Evolutionary conservation across 805 yeast genomes (phyloP).

Genomic region (Ogataea nonfermentans): DNA sequence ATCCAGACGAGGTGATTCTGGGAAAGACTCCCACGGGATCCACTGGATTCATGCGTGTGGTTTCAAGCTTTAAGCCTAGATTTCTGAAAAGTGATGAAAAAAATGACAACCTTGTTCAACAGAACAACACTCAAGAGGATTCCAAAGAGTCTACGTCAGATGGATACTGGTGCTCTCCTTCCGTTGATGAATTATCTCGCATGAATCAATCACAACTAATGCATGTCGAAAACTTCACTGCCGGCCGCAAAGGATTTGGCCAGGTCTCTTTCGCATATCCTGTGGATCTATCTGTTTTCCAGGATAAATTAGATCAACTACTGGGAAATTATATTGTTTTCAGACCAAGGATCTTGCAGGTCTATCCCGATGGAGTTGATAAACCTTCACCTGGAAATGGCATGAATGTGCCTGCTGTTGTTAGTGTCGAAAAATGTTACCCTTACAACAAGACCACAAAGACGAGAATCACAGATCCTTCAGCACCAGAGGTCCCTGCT

Average conservation of each 20-base stretch:
- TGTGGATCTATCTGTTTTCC: constrained; percentile 62
- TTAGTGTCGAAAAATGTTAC: constrained; percentile 59
- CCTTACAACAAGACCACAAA: constrained; percentile 40
- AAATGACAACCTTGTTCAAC: background rate
- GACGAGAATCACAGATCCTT: constrained; percentile 28
- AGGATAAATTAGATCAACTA: constrained; percentile 38
- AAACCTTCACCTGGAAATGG: constrained; percentile 69
- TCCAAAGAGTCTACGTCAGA: constrained; percentile 2
- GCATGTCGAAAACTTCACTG: constrained; percentile 58
- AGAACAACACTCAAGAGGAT: background rate
- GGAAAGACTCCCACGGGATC: constrained; percentile 2
- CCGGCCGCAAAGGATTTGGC: constrained; percentile 68
- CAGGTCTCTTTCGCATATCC: constrained; percentile 64
- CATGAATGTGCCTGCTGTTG: constrained; percentile 72
- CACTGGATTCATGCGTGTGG: constrained; percentile 7
- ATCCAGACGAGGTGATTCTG: constrained; percentile 30
- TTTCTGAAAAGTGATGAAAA: background rate
- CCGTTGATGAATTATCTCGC: constrained; percentile 46
- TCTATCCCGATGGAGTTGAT: constrained; percentile 51
- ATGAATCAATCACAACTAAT: constrained; percentile 48
- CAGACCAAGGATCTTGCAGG: constrained; percentile 52
- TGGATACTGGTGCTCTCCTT: constrained; percentile 75
- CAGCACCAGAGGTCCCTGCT: constrained; percentile 42
- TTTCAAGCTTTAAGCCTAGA: constrained; percentile 14
- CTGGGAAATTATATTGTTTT: constrained; percentile 47